Base-by-base conservation (phyloP, 2,329 filamentous ascomycete species). In the Botrytis fabae region DNA sequence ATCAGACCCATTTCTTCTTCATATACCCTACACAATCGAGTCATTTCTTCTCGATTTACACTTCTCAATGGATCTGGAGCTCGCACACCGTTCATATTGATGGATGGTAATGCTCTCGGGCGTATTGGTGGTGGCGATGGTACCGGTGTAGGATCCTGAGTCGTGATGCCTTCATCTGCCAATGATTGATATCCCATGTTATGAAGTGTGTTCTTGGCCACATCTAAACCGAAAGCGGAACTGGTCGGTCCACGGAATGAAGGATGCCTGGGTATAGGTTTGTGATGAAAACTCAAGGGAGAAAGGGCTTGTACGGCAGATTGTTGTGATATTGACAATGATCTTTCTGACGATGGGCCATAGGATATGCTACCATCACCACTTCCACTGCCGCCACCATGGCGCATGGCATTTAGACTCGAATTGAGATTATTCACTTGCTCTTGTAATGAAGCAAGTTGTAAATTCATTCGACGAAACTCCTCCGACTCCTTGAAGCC, bases 401-500 rank as follows among this genome's bases (percentile, higher is more conserved):
- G 48, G 48, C 77, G 74, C 62, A 80, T 63, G 64, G 88, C 85
- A 79, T 87, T 92, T 79, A 98, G 85, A 78, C 88, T 92, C 74
- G 89, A 88, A 79, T 91, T 93, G 46, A 98, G 87, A 75, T 87
- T 87, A 74, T 93, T 91, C 79, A 98, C 92, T 83, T 97, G 94
- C 71, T 95, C 91, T 81, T 98, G 94, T 38, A 98, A 86, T 14
- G 88, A 87, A 18, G 85, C 84, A 74, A 98, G 89, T 77, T 96
- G 92, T 48, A 87, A 85, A 71, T 90, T 89, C 90, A 98, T 94
- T 54, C 90, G 88, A 79, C 90, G 93, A 85, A 94, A 98, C 81
- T 98, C 95, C 16, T 97, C 93, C 64, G 94, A 94, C 79, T 98
- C 95, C 82, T 95, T 96, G 86, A 97, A 94, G 82, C 89, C 94